Evolutionary conservation across 805 yeast genomes (phyloP), one percentile per base, ranked within the genome.

Genomic region (Starmerella potacharoeniae): DNA sequence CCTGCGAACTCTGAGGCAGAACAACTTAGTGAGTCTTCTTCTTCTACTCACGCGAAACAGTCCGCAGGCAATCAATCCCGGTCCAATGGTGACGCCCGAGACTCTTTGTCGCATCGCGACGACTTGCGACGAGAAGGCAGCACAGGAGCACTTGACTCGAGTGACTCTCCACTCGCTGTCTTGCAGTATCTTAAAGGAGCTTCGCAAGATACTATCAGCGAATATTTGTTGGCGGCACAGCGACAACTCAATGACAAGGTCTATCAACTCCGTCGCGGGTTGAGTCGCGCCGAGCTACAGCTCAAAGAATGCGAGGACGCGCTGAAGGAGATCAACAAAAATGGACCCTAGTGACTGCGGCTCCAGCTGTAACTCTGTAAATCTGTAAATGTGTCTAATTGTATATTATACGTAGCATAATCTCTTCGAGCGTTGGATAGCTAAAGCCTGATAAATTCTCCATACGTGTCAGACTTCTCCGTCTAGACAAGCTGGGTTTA

Each of bases 231-330:
- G 31, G 67, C 67, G 2, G 68, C 68, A 46, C 68, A 69, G 30
- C 57, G 66, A 36, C 66, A 63, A 50, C 60, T 66, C n/a, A 64
- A 63, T 44, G 73, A 69, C 54, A 68, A 68, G 55, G 61, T 69
- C 9, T 63, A 56, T 7, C 60, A 61, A 44, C 62, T 64, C 28
- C 60, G 62, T 30, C 56, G 52, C 42, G 62, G 64, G 49, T 56
- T 70, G 29, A 55, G 51, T 9, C 60, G 58, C 45, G 64, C 66
- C 17, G 69, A 66, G 57, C 40, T 51, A 14, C 57, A 66, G 29
- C 58, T 70, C 17, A 55, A 56, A 6, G 63, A 60, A 45, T 69
- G 68, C 54, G 70, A 69, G 34, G 60, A 62, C 17, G 58, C 62
- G 61, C 41, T 58, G 53, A 7, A 61, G 17, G 29, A 51, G 8